Evolutionary conservation across 129 eudicot genomes (phyloP), one percentile per base, ranked within the genome.

Genomic region (Centella asiatica): DNA sequence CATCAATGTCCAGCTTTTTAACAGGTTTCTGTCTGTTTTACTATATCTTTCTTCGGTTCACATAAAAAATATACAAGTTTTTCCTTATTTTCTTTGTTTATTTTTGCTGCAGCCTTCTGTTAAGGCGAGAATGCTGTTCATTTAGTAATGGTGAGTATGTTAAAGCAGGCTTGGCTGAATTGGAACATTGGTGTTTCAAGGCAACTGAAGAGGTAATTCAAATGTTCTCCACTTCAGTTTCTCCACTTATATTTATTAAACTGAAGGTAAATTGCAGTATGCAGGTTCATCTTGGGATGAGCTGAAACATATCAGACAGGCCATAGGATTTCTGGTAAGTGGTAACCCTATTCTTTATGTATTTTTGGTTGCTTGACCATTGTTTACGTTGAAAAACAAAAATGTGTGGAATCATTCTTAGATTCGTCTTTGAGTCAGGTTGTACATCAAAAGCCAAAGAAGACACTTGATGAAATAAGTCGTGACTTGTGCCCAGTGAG

Each of bases 91-190:
- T 32, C 47, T 51, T 6, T 20, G 27, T 3, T 44, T 36, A 58
- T 60, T 81, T 49, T 74, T 39, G 65, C 42, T 77, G 77, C 85
- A 92, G 98, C 68, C 87, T 92, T 75, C 90, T 92, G 33, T 68
- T 92, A 80, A 79, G 96, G 76, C 81, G 98, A 29, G 96, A 92
- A 74, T 92, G 98, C 68, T 92, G 98, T 69, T 92, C 98, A 39
- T 92, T 92, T 57, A 92, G 98, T 40, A 92, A 92, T 33, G 96
- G 98, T 65, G 98, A 92, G 77, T 92, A 92, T 69, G 98, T 92
- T 28, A 92, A 92, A 72, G 96, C 96, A 36, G 96, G 98, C 40
- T 58, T 92, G 70, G 90, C 84, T 58, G 98, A 92, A 78, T 58
- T 92, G 69, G 95, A 92, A 72, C 77, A 74, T 64, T 87, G 98